Conservation (phyloP, 139 green algal species). For the Closterium sp. region DNA sequence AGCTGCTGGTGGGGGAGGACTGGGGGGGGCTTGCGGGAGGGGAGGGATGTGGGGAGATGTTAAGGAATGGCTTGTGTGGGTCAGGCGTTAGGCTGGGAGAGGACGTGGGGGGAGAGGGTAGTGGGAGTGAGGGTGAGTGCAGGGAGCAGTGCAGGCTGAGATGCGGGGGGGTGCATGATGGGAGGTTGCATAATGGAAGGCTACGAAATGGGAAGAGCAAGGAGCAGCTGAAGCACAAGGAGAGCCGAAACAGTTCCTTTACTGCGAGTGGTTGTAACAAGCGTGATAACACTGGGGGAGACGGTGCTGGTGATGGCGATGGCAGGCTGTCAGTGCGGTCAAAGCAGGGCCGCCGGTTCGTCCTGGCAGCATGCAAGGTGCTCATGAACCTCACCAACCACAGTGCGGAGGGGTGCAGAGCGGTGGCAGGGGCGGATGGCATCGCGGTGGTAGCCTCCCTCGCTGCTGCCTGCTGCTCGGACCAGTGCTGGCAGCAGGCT, state of each 20-base stretch:
- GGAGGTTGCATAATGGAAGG: too few relatives aligned
- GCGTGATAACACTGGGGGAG: too few relatives aligned
- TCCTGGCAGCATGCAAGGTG: not conserved
- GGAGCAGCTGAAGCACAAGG: too few relatives aligned
- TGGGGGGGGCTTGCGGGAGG: not conserved
- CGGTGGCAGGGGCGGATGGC: not conserved
- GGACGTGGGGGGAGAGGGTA: not conserved
- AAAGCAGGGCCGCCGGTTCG: not conserved
- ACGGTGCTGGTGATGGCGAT: not conserved
- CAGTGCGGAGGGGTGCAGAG: not conserved
- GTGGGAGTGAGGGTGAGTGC: not conserved
- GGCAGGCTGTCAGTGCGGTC: not conserved
- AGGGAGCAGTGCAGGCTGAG: not conserved
- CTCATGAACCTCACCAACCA: slow-evolving; percentile 8
- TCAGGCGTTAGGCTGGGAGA: not conserved
- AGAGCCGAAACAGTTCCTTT: not conserved
- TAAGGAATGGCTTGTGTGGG: not conserved
- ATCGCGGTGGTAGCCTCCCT: not conserved
- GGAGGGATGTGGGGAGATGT: not conserved
- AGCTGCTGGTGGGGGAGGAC: not conserved
- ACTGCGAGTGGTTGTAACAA: not conserved
- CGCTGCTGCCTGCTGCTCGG: not conserved
- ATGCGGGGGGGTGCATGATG: not conserved
- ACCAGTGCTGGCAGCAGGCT: not conserved
- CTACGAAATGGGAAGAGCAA: too few relatives aligned